Conservation (phyloP, 352 stramenopile species). For the Pythium volutum region DNA sequence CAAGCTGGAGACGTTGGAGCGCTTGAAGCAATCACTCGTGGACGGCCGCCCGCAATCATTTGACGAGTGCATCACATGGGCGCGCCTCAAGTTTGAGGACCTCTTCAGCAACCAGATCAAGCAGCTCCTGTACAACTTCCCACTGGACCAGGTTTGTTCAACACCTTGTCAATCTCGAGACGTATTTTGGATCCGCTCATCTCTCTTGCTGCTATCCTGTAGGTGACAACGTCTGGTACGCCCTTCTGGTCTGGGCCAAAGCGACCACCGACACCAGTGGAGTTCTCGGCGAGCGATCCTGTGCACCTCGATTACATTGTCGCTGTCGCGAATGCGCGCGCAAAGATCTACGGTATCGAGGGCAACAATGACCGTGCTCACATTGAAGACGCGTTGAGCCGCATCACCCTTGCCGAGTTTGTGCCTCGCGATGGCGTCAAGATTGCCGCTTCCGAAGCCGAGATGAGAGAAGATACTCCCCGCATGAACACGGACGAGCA, state of each 20-base stretch:
- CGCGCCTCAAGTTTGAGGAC: conserved; percentile 96
- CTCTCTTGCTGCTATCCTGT: conserved; percentile 22
- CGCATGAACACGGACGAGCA: conserved; percentile 77
- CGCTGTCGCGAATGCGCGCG: conserved; percentile 93
- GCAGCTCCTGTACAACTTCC: conserved; percentile 99
- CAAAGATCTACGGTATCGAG: conserved; percentile 93
- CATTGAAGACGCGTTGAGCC: conserved; percentile 76
- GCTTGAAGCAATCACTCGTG: conserved; percentile 92
- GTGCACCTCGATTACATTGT: conserved; percentile 97
- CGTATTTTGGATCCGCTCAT: neutral
- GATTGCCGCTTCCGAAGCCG: conserved; percentile 97
- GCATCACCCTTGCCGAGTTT: conserved; percentile 93
- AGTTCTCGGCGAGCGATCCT: conserved; percentile 90
- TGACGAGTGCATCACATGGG: conserved; percentile 98
- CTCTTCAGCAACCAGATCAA: conserved; percentile 98
- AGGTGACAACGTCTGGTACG: conserved; percentile 93
- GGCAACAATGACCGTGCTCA: conserved; percentile 45
- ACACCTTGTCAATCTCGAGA: neutral
- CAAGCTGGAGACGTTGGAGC: conserved; percentile 95
- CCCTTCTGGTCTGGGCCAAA: conserved; percentile 99
- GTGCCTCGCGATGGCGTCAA: conserved; percentile 94
- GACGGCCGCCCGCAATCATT: conserved; percentile 90
- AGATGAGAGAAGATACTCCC: conserved; percentile 88
- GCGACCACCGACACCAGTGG: conserved; percentile 92
- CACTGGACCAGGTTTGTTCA: conserved; percentile 85